Evolutionary conservation across 345 rosid genomes (phyloP).

Genomic region (Bruguiera sexangula): DNA sequence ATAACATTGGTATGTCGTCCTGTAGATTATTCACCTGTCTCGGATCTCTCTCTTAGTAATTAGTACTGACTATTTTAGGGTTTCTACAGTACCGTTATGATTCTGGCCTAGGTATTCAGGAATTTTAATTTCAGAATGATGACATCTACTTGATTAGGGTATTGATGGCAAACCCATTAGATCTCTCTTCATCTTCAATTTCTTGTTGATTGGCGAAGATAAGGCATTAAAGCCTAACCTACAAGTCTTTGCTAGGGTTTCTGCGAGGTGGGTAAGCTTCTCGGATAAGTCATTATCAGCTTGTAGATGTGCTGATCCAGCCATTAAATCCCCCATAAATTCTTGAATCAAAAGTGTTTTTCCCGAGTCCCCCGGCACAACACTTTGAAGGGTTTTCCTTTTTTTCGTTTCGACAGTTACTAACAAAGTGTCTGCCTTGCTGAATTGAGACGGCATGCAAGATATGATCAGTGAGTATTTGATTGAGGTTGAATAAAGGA

Average conservation of each 20-base stretch:
- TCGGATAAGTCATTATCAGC: too few species aligned
- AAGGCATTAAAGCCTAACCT: too few species aligned
- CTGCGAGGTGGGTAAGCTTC: neutral
- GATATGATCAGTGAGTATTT: too few species aligned
- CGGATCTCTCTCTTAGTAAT: neutral
- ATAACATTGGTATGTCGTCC: slow-evolving; percentile 16
- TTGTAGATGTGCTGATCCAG: neutral
- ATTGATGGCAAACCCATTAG: neutral
- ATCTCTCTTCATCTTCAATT: too few species aligned
- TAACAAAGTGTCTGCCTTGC: too few species aligned
- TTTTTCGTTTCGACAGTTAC: neutral
- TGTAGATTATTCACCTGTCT: neutral
- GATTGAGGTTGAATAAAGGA: too few species aligned
- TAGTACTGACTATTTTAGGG: slow-evolving; percentile 18
- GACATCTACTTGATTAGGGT: neutral
- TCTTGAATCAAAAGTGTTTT: neutral
- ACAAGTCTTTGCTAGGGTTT: slow-evolving; percentile 12
- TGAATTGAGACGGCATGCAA: too few species aligned
- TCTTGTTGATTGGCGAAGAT: too few species aligned
- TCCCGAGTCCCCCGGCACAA: neutral
- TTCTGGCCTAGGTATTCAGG: neutral
- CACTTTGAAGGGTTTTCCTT: neutral
- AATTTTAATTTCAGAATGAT: neutral
- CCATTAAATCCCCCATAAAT: neutral
- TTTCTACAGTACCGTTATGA: neutral